Evolutionary conservation across 352 stramenopile genomes (phyloP).

Genomic region (Phytophthora agathidicida): DNA sequence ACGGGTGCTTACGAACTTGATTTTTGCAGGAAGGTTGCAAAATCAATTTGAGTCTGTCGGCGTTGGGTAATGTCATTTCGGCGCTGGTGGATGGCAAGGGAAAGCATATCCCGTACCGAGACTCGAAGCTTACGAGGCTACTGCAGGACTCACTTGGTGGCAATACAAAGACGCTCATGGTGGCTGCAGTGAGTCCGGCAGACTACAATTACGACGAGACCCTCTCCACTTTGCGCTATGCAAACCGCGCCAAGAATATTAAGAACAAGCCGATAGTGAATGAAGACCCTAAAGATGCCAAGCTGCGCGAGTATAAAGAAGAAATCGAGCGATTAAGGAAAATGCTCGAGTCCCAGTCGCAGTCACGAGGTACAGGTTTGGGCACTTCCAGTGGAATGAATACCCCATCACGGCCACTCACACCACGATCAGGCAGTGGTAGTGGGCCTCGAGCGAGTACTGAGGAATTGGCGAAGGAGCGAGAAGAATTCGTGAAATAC

Average conservation of each 20-base stretch:
- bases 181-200: slow-evolving; percentile 94
- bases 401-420: slow-evolving; percentile 39
- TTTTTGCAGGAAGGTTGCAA: slow-evolving; percentile 79
- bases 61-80: slow-evolving; percentile 87
- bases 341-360: slow-evolving; percentile 65
- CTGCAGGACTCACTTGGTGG: slow-evolving; percentile 94
- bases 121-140: slow-evolving; percentile 92
- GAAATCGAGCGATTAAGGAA: slow-evolving; percentile 90
- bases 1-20: too few species aligned
- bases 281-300: slow-evolving; percentile 94
- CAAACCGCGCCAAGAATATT: slow-evolving; percentile 97
- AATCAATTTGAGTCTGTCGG: slow-evolving; percentile 85
- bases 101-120: slow-evolving; percentile 91
- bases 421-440: slow-evolving; percentile 8
- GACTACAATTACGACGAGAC: slow-evolving; percentile 97
- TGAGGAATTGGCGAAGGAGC: slow-evolving; percentile 45
- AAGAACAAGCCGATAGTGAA: slow-evolving; percentile 97
- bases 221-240: slow-evolving; percentile 95
- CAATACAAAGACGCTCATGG: slow-evolving; percentile 97
- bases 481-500: slow-evolving; percentile 69
- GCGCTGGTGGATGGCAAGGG: slow-evolving; percentile 86
- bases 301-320: slow-evolving; percentile 90
- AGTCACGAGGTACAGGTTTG: slow-evolving; percentile 46
- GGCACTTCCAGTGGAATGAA: slow-evolving; percentile 48
- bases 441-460: slow-evolving; percentile 7